Evolutionary conservation across 1,284 basidiomycete species (phyloP).

Genomic region (Coniophora puteana): DNA sequence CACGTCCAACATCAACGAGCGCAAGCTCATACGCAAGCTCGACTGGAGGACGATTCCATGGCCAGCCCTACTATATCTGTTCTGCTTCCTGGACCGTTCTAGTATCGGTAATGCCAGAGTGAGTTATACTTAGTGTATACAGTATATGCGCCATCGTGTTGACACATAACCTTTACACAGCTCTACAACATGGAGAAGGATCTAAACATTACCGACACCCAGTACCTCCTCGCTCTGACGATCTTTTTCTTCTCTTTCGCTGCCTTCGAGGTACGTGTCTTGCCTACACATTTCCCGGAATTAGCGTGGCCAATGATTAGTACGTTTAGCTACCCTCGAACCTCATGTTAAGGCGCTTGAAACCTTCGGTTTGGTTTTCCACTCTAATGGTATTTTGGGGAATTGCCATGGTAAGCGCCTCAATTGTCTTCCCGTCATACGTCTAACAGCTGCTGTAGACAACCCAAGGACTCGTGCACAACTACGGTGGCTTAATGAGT

Average conservation of each 20-base stretch:
- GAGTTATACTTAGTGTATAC: conserved; percentile 8
- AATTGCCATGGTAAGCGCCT: conserved; percentile 55
- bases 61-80: conserved; percentile 69
- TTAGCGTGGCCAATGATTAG: not conserved
- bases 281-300: not conserved
- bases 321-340: conserved; percentile 50
- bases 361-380: conserved; percentile 66
- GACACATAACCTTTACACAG: conserved; percentile 30
- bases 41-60: conserved; percentile 64
- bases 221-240: conserved; percentile 64
- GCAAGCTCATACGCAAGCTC: conserved; percentile 61
- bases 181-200: conserved; percentile 52
- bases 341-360: conserved; percentile 66
- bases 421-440: not conserved
- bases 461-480: conserved; percentile 62
- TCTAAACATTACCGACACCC: conserved; percentile 55
- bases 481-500: conserved; percentile 58
- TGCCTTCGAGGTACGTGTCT: conserved; percentile 47
- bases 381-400: conserved; percentile 66
- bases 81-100: conserved; percentile 75
- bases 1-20: conserved; percentile 54
- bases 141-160: too few species aligned
- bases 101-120: conserved; percentile 82
- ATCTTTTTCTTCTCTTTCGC: conserved; percentile 65
- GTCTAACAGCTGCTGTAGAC: conserved; percentile 36